Conservation (phyloP, 805 yeast genomes). For the Kockiozyma suomiensis region DNA sequence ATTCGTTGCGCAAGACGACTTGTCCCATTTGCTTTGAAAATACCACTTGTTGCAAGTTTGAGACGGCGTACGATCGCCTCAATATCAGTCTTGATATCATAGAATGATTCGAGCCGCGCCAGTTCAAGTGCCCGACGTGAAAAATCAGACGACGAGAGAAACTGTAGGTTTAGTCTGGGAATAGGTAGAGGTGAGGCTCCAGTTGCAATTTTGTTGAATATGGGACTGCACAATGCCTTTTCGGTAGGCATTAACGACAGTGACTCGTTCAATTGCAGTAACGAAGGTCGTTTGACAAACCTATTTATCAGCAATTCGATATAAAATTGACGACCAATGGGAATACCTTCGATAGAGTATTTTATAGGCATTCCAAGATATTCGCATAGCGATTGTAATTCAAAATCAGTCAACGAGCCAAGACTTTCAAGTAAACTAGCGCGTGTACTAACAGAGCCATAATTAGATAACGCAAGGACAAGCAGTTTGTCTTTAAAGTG, state of each 20-base stretch:
- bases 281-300: conserved; percentile 14
- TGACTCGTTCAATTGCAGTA: not conserved
- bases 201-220: conserved; percentile 18
- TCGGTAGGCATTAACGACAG: conserved; percentile 25
- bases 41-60: conserved; percentile 17
- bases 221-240: conserved; percentile 6
- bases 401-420: conserved; percentile 27
- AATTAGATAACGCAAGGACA: conserved; percentile 38
- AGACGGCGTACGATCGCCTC: conserved; percentile 34
- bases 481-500: conserved; percentile 35
- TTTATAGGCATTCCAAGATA: conserved; percentile 20
- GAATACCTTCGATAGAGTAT: not conserved
- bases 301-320: conserved; percentile 32
- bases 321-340: conserved; percentile 17
- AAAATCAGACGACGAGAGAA: conserved; percentile 40
- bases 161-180: conserved; percentile 39
- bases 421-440: conserved; percentile 37
- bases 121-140: conserved; percentile 36
- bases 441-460: conserved; percentile 35
- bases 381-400: conserved; percentile 29
- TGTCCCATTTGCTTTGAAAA: conserved; percentile 31
- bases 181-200: conserved; percentile 29
- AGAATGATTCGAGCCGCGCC: conserved; percentile 34
- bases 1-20: conserved; percentile 37
- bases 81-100: conserved; percentile 35